phyloP scores from a whole-genome alignment of 805 yeast genomes.

The Candida ficus region DNA sequence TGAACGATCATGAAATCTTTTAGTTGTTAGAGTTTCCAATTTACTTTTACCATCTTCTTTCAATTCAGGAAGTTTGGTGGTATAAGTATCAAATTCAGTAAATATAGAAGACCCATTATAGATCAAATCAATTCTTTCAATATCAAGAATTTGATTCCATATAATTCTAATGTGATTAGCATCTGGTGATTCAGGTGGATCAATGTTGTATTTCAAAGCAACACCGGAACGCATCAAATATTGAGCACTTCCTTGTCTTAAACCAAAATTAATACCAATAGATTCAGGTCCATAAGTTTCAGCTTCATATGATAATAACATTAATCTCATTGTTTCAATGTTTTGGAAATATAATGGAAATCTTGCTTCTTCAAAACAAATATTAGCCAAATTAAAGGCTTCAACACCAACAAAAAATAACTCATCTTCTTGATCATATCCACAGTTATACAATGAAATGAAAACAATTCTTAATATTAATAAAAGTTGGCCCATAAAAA shows the following conservation, averaged over 20 bases:
- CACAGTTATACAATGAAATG: conserved; percentile 17
- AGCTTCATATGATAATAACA: conserved; percentile 3
- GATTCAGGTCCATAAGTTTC: conserved; percentile 4
- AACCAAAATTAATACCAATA: neutral
- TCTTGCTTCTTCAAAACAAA: conserved; percentile 8
- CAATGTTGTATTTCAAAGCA: conserved; percentile 6
- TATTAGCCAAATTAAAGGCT: conserved; percentile 6
- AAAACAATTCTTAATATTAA: conserved; percentile 14
- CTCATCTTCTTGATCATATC: conserved; percentile 6
- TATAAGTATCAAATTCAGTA: conserved; percentile 5
- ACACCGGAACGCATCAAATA: conserved; percentile 1
- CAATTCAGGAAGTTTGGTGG: conserved; percentile 1
- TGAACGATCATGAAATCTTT: conserved; percentile 6
- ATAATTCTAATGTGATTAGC: conserved; percentile 5
- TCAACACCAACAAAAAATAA: conserved; percentile 3
- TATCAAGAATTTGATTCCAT: conserved; percentile 8
- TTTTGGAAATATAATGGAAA: conserved; percentile 6
- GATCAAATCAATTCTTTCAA: conserved; percentile 5
- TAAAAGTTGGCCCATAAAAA: conserved; percentile 15
- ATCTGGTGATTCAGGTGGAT: conserved; percentile 2
- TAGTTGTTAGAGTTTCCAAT: neutral
- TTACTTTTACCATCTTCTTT: neutral
- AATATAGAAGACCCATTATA: conserved; percentile 5
- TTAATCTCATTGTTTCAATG: conserved; percentile 6
- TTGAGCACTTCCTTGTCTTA: conserved; percentile 5